Conservation (phyloP, 2,329 filamentous ascomycete genomes). For the Alternaria atra region DNA sequence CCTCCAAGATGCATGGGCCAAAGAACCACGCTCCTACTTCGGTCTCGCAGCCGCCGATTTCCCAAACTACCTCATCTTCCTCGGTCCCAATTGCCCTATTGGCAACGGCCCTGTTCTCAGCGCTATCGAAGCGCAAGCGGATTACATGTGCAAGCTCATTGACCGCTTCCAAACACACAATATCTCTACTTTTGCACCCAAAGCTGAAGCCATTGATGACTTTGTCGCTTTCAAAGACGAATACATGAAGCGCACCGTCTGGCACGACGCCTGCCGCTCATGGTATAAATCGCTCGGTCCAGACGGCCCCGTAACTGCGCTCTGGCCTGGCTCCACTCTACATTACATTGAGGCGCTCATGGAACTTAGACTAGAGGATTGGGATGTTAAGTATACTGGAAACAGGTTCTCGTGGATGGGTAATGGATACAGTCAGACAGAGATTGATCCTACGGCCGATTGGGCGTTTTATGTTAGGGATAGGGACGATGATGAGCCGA, state of each 20-base stretch:
- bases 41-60: conserved; percentile 57
- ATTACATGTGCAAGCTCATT: conserved; percentile 62
- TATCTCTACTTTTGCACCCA: conserved; percentile 56
- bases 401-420: conserved; percentile 52
- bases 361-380: conserved; percentile 59
- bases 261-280: conserved; percentile 55
- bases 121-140: conserved; percentile 58
- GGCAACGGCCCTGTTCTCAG: conserved; percentile 55
- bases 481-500: conserved; percentile 44
- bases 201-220: conserved; percentile 58
- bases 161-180: conserved; percentile 61
- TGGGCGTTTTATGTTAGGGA: conserved; percentile 50
- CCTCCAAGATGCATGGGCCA: conserved; percentile 57
- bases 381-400: conserved; percentile 53
- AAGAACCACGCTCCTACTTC: conserved; percentile 55
- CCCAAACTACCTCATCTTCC: conserved; percentile 58
- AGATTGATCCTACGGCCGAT: conserved; percentile 48
- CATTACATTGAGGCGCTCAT: conserved; percentile 61
- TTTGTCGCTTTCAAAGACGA: conserved; percentile 59
- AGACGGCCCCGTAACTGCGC: conserved; percentile 50
- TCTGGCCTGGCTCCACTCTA: conserved; percentile 59
- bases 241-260: conserved; percentile 59
- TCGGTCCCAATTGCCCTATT: conserved; percentile 55
- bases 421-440: conserved; percentile 49
- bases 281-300: conserved; percentile 53